These are phyloP conservation scores for Trichoderma sp. DNA, from an alignment of 2,329 filamentous ascomycete genomes.

Conservation along the genomic window DNA sequence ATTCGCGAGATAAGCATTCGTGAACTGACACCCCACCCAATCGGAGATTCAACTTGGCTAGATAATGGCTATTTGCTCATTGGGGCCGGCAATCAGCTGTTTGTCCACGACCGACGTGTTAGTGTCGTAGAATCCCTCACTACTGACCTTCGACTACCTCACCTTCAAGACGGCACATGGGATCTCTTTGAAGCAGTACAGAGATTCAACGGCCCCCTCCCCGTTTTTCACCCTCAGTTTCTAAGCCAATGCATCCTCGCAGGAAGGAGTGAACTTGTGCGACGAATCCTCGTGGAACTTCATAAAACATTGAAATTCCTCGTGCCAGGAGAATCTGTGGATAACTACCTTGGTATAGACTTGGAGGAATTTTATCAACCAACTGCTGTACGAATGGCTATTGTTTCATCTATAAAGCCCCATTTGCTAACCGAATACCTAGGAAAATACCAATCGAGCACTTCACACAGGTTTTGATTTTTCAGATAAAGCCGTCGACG, in stretches of 20 bases:
- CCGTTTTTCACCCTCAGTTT: slow-evolving; percentile 91
- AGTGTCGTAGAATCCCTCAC: slow-evolving; percentile 64
- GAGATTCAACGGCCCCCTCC: slow-evolving; percentile 82
- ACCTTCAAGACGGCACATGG: slow-evolving; percentile 55
- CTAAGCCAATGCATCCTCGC: slow-evolving; percentile 83
- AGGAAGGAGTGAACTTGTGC: slow-evolving; percentile 74
- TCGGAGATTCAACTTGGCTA: slow-evolving; percentile 92
- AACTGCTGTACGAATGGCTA: not conserved
- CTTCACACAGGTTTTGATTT: not conserved
- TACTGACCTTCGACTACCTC: slow-evolving; percentile 53
- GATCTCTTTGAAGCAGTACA: slow-evolving; percentile 83
- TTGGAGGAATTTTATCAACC: slow-evolving; percentile 60
- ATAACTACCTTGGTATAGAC: slow-evolving; percentile 73
- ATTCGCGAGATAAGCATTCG: slow-evolving; percentile 82
- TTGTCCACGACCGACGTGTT: slow-evolving; percentile 79
- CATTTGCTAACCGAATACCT: not conserved
- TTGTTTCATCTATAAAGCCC: not conserved
- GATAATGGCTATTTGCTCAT: slow-evolving; percentile 83
- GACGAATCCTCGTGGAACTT: slow-evolving; percentile 71
- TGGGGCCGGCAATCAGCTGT: slow-evolving; percentile 88
- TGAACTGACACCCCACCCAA: slow-evolving; percentile 83
- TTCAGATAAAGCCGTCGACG: not conserved
- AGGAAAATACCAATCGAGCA: not conserved
- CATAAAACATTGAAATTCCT: slow-evolving; percentile 81
- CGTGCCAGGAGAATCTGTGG: slow-evolving; percentile 77